Evolutionary conservation across 2,329 filamentous ascomycete species (phyloP), one percentile per base, ranked within the genome.

Genomic region (Aspergillus proliferans): DNA sequence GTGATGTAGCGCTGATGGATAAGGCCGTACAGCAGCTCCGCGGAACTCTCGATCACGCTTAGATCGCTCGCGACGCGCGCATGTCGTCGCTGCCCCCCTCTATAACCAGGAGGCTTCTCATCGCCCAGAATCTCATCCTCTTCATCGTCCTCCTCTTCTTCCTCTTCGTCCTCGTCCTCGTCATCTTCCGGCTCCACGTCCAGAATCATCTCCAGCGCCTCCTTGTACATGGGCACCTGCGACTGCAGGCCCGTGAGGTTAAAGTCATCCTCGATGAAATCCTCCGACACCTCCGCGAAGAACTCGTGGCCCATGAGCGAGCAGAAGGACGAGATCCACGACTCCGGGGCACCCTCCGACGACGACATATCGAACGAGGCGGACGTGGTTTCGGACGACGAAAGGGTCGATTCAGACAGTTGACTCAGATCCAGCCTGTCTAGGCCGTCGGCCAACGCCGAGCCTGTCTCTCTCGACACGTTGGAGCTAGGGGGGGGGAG

Each of bases 261-360:
- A 79, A 98, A 98, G 71, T 98, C 93, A 83, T 98, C 93, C 71
- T 98, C 93, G 66, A 98, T 97, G 63, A 98, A 98, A 65, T 98
- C 93, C 73, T 98, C 93, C 42, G 89, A 93, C 45, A 98, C 92
- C 76, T 98, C 93, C 54, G 93, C 93, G 71, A 98, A 98, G 75
- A 97, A 98, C 72, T 98, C 93, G 69, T 98, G 93, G 53, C 93
- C 93, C 52, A 97, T 81, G 42, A 97, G 78, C 36, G 88, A 90
- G 77, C 93, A 98, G 71, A 96, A 98, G 50, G 91, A 94, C 55
- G 89, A 87, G 75, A 98, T 97, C 93, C 93, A 98, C 48, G 91
- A 95, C 76, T 98, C 93, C 58, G 79, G 77, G 40, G 79, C 77
- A 57, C 68, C 69, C 56, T 71, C 69, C 44, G 69, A 72, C 50